Percentiles rank a stretch among this genome's conserved stretches.
These are phyloP conservation scores for Ganoderma lucidum DNA, from an alignment of 1,284 basidiomycete species.

Conservation along the genomic window DNA sequence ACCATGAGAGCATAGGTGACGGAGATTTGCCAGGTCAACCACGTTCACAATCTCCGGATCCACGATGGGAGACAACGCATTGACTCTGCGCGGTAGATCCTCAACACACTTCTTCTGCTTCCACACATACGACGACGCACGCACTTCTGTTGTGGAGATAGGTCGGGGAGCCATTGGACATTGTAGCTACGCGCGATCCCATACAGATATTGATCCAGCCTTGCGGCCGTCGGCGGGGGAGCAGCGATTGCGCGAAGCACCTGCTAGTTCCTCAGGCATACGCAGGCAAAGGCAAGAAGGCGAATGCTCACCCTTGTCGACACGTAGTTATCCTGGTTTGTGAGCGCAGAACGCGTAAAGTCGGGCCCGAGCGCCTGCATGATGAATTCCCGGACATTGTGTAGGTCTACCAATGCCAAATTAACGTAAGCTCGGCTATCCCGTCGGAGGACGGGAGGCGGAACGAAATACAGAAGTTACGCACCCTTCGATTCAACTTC, in stretches of 20 bases:
- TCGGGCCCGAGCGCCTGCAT: slow-evolving; percentile 62
- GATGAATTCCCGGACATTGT: slow-evolving; percentile 60
- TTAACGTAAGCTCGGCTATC: slow-evolving; percentile 4
- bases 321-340: slow-evolving; percentile 62
- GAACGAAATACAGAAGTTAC: slow-evolving; percentile 6
- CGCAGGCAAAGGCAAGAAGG: not conserved
- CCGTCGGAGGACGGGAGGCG: not conserved
- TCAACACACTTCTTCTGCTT: slow-evolving; percentile 2
- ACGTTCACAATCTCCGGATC: slow-evolving; percentile 55
- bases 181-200: slow-evolving; percentile 60
- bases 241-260: slow-evolving; percentile 59
- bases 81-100: slow-evolving; percentile 47
- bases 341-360: slow-evolving; percentile 61
- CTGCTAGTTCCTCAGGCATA: slow-evolving; percentile 40
- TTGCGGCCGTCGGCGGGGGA: slow-evolving; percentile 60
- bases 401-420: slow-evolving; percentile 58
- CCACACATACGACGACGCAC: slow-evolving; percentile 36
- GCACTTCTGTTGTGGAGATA: slow-evolving; percentile 67
- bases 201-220: slow-evolving; percentile 62
- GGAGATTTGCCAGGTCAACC: slow-evolving; percentile 66
- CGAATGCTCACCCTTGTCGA: slow-evolving; percentile 55
- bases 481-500: slow-evolving; percentile 66
- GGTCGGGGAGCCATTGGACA: slow-evolving; percentile 70
- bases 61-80: slow-evolving; percentile 64
- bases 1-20: slow-evolving; percentile 67